Evolutionary conservation across 2,329 filamentous ascomycete genomes (phyloP).

Genomic region (Dactylellina sp.): DNA sequence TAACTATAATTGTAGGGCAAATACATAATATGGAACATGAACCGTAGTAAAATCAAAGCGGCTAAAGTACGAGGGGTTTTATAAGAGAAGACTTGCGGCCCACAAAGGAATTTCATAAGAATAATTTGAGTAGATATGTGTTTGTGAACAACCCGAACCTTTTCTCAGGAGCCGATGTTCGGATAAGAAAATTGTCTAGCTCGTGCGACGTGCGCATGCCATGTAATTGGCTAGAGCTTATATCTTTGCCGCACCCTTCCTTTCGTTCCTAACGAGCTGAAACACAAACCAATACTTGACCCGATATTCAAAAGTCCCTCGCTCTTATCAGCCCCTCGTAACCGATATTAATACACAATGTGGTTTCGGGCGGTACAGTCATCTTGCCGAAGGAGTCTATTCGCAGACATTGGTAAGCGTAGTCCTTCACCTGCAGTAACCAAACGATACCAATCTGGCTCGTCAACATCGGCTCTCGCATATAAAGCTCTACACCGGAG

Average conservation of each 20-base stretch:
- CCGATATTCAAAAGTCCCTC: not conserved
- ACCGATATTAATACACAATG: slow-evolving; percentile 4
- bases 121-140: no score
- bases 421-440: not conserved
- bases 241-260: no score
- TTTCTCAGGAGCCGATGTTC: slow-evolving; percentile 57
- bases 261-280: no score
- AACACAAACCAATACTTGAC: slow-evolving; percentile 1
- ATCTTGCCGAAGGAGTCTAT: slow-evolving; percentile 5
- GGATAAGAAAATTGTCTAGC: slow-evolving; percentile 38
- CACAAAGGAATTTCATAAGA: no score
- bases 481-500: slow-evolving; percentile 97
- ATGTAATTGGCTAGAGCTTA: not conserved
- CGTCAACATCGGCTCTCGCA: slow-evolving; percentile 88
- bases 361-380: not conserved
- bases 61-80: no score
- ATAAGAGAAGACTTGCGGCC: no score
- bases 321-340: not conserved
- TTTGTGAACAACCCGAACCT: no score
- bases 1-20: no score
- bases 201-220: not conserved
- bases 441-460: slow-evolving; percentile 39
- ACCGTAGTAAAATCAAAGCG: no score
- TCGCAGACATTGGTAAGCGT: not conserved
- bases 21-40: no score